Conservation (phyloP, 352 stramenopile species). For the Phytopythium ostracodes region DNA sequence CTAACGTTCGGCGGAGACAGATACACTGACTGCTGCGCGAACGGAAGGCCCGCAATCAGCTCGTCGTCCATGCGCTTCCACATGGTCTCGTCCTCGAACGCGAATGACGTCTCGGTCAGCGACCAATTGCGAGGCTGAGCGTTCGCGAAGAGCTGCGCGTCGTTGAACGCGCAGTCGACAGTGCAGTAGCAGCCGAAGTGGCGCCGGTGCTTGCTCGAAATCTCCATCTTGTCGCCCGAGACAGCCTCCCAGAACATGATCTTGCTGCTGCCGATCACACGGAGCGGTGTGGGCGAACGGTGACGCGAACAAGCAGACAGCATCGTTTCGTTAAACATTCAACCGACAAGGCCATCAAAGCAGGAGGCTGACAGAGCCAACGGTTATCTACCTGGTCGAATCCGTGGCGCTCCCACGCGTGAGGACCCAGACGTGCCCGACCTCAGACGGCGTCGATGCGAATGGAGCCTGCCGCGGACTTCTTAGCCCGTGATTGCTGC, state of each 20-base stretch:
- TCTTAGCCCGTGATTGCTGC: not conserved
- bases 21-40: constrained; percentile 18
- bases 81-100: constrained; percentile 52
- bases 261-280: constrained; percentile 6
- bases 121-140: constrained; percentile 48
- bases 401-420: constrained; percentile 34
- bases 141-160: constrained; percentile 72
- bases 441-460: constrained; percentile 16
- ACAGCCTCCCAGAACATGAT: constrained; percentile 74
- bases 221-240: constrained; percentile 44
- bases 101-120: constrained; percentile 41
- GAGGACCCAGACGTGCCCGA: constrained; percentile 79
- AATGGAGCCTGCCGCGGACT: not conserved
- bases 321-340: not conserved
- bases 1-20: constrained; percentile 29
- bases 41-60: constrained; percentile 44
- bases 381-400: constrained; percentile 10
- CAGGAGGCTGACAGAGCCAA: not conserved
- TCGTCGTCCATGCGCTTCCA: constrained; percentile 60
- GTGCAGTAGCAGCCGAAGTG: constrained; percentile 39
- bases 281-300: too few species aligned
- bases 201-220: constrained; percentile 16
- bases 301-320: too few species aligned
- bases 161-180: constrained; percentile 85
- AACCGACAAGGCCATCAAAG: not conserved